Evolutionary conservation across 768 basidiomycete genomes (phyloP).

Genomic region (Leucosporidium yakuticum): DNA sequence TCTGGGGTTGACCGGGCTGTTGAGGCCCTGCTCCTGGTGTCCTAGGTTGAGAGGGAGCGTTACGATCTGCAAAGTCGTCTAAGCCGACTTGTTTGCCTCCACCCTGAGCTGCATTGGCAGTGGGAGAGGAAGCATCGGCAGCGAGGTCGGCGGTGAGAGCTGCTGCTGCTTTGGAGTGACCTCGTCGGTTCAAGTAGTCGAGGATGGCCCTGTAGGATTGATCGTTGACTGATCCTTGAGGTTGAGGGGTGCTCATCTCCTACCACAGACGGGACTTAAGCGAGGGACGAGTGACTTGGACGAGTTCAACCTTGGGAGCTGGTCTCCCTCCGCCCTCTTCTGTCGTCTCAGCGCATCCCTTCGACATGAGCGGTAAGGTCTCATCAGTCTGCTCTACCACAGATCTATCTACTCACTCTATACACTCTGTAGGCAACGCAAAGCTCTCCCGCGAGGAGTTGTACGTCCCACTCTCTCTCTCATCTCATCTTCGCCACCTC

Average conservation of each 20-base stretch:
- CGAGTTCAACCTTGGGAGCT: not conserved
- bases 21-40: not conserved
- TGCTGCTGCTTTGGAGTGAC: conserved; percentile 26
- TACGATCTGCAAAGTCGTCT: conserved; percentile 33
- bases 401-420: not conserved
- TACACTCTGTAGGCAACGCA: not conserved
- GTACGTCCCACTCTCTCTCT: conserved; percentile 1
- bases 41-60: conserved; percentile 23
- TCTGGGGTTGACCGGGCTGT: not conserved
- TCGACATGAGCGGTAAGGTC: not conserved
- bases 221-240: too few relatives aligned
- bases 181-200: conserved; percentile 34
- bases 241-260: too few relatives aligned
- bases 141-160: conserved; percentile 32
- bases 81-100: conserved; percentile 24
- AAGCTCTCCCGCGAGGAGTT: conserved; percentile 35
- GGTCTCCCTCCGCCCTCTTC: not conserved
- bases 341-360: not conserved
- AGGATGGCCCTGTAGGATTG: conserved; percentile 25
- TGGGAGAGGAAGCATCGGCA: not conserved
- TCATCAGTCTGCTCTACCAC: not conserved
- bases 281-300: not conserved
- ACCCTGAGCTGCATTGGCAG: not conserved
- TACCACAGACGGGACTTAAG: not conserved
- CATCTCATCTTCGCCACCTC: not conserved